Percentiles rank a stretch among this genome's conserved stretches.
phyloP scores from a whole-genome alignment of 805 yeast genomes.

The Candida tallmaniae region DNA sequence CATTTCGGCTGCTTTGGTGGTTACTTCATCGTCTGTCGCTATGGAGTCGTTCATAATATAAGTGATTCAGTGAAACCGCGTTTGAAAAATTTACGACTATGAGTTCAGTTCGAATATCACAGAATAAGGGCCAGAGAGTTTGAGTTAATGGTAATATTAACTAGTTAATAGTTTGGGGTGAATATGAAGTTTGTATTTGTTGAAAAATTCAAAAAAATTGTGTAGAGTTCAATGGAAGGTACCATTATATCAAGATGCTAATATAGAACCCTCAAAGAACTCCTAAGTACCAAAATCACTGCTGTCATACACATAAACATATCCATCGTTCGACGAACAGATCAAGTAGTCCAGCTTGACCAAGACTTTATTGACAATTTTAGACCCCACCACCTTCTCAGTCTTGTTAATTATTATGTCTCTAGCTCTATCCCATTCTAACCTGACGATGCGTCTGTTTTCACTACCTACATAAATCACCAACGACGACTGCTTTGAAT shows the following conservation, averaged over 20 bases:
- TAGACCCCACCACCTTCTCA: not conserved
- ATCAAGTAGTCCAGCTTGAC: constrained; percentile 1
- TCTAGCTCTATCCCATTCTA: constrained; percentile 5
- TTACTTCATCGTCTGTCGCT: too few relatives aligned
- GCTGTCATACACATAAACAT: constrained; percentile 4
- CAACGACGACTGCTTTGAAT: not conserved
- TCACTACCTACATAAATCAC: constrained; percentile 4
- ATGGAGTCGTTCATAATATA: too few relatives aligned
- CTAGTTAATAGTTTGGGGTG: too few relatives aligned
- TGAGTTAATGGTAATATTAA: too few relatives aligned
- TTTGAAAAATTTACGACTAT: too few relatives aligned
- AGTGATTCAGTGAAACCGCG: too few relatives aligned
- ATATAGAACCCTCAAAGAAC: not conserved
- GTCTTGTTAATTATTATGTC: constrained; percentile 1
- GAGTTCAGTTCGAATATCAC: too few relatives aligned
- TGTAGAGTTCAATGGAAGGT: too few relatives aligned
- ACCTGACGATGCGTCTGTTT: not conserved
- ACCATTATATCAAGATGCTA: too few relatives aligned
- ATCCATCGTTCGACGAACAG: constrained; percentile 5
- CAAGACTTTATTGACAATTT: constrained; percentile 1
- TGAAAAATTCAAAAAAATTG: too few relatives aligned
- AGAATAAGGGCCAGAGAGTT: too few relatives aligned
- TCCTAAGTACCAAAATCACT: not conserved
- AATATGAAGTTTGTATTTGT: too few relatives aligned
- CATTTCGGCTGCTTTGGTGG: not conserved